Evolutionary conservation across 805 yeast genomes (phyloP), one percentile per base, ranked within the genome.

Genomic region (Saccharomycopsis sp.): DNA sequence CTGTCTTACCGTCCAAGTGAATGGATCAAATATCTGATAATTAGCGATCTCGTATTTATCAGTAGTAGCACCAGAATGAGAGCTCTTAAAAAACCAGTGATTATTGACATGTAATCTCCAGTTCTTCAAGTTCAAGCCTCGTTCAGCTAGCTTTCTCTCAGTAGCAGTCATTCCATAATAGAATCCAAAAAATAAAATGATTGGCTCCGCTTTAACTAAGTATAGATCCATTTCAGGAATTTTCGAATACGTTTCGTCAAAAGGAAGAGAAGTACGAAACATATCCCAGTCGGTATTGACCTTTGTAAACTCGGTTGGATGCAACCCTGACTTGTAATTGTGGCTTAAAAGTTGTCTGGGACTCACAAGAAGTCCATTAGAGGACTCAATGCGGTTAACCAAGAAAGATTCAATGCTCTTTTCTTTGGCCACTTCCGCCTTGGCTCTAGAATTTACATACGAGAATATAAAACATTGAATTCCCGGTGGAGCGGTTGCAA

Each of bases 381-480:
- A n/a, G 8, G 49, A 44, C 19, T 44, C 49, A 12, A 29, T 29
- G 12, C 38, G 38, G 12, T 29, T 29, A 3, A n/a, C 22, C 8
- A 19, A 44, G 7, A 17, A 17, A 5, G 49, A 7, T 12, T 44
- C 49, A 17, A 44, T 44, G 8, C 22, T 44, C 49, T 44, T 44
- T n/a, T 25, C 25, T 29, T 52, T 47, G 2, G 15, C 24, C 49
- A 24, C 9, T 51, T 50, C 23, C n/a, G 41, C 15, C 47, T 42
- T 15, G 19, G 20, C 38, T 25, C 54, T 19, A 3, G 53, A n/a
- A 20, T 44, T 23, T 17, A 68, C 65, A 58, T 65, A 68, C 1
- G 71, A 68, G 14, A 63, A 50, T 0, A 70, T 64, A 22, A 70
- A 62, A 55, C 69, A 69, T 50, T 70, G 72, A n/a, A 70, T 63